phyloP scores from a whole-genome alignment of 2,329 filamentous ascomycete genomes.

The Diplodia seriata region DNA sequence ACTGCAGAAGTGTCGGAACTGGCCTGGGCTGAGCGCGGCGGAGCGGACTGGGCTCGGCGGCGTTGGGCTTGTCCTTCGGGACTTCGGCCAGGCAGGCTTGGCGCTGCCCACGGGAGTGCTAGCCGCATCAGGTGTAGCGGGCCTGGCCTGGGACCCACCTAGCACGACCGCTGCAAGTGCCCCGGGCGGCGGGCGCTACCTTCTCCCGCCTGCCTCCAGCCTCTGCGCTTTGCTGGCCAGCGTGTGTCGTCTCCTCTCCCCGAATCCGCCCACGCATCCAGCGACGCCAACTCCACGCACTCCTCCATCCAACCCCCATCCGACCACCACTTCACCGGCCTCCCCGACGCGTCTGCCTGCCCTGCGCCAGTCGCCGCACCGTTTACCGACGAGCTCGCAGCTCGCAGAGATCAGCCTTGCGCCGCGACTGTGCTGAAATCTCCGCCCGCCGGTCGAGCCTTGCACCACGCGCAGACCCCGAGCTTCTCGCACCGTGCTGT shows the following conservation, averaged over 20 bases:
- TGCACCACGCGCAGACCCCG: conserved; percentile 17
- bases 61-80: conserved; percentile 5
- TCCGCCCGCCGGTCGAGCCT: conserved; percentile 10
- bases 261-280: conserved; percentile 13
- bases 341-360: conserved; percentile 8
- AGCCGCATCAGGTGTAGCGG: not conserved
- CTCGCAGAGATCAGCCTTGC: conserved; percentile 21
- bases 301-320: conserved; percentile 15
- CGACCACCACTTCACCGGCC: conserved; percentile 16
- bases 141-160: conserved; percentile 4
- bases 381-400: conserved; percentile 17
- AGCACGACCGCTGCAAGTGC: conserved; percentile 23
- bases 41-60: not conserved
- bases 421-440: conserved; percentile 27
- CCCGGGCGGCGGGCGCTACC: conserved; percentile 18
- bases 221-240: conserved; percentile 29
- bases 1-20: not conserved
- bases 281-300: conserved; percentile 26
- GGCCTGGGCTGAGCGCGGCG: not conserved
- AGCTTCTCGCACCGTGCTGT: conserved; percentile 14
- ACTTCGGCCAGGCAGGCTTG: conserved; percentile 10
- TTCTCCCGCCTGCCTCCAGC: conserved; percentile 24
- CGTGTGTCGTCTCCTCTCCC: conserved; percentile 28
- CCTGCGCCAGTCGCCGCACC: conserved; percentile 21
- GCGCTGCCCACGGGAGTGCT: conserved; percentile 13